Conservation (phyloP, 305 asterid genomes). For the Petunia hybrid region DNA sequence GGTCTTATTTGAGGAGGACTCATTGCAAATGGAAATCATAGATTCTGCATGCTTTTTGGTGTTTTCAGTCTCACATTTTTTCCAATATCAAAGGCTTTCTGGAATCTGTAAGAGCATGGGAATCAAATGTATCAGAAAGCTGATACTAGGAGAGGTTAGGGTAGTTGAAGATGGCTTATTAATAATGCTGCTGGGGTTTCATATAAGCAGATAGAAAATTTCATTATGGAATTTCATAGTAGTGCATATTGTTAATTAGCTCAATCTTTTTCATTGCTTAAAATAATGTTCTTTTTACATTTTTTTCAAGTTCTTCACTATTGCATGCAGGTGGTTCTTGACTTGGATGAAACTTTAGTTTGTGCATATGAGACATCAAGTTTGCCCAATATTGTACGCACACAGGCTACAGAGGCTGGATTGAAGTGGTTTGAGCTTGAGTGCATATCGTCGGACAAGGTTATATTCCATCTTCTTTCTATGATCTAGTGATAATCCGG, state of each 20-base stretch:
- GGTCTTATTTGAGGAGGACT: background rate
- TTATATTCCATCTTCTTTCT: slow-evolving; percentile 37
- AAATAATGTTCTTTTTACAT: background rate
- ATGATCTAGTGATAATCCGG: background rate
- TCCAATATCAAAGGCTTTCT: background rate
- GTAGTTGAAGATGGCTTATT: background rate
- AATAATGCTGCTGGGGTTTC: background rate
- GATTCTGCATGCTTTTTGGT: slow-evolving; percentile 24
- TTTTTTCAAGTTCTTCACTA: slow-evolving; percentile 27
- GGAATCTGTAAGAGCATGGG: background rate
- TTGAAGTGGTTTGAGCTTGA: slow-evolving; percentile 81
- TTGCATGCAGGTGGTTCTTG: slow-evolving; percentile 71
- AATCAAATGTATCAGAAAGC: slow-evolving; percentile 17
- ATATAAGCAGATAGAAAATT: background rate
- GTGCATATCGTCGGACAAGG: slow-evolving; percentile 77
- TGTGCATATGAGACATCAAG: slow-evolving; percentile 82
- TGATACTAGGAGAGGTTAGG: background rate
- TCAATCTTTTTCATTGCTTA: background rate
- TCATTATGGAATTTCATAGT: background rate
- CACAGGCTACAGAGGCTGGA: slow-evolving; percentile 81
- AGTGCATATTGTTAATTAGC: background rate
- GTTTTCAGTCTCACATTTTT: background rate
- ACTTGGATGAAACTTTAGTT: slow-evolving; percentile 80
- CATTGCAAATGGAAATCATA: background rate
- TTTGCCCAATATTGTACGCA: slow-evolving; percentile 61